Evolutionary conservation across 2,329 filamentous ascomycete genomes (phyloP), one percentile per base, ranked within the genome.

Genomic region (Elsinoe perseae): DNA sequence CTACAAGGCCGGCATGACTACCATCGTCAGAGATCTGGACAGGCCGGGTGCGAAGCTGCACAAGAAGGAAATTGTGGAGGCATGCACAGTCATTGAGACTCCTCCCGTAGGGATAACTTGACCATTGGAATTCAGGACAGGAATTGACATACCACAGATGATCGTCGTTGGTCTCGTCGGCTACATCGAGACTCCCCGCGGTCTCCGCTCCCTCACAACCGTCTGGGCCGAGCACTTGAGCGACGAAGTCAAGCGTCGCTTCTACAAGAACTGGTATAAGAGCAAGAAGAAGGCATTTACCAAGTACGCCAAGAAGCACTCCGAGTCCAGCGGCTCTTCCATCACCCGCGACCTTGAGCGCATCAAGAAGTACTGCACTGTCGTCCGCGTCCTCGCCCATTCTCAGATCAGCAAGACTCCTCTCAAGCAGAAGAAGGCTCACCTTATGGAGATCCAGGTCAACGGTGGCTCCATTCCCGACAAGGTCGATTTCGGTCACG

Each of bases 231-330:
- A 97, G 85, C 93, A 98, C 78, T 79, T 98, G 78, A 89, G 87
- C 79, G 93, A 98, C 78, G 93, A 97, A 81, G 75, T 98, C 78
- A 95, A 95, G 87, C 89, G 93, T 73, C 89, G 93, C 75, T 98
- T 98, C 89, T 98, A 98, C 89, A 97, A 97, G 90, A 98, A 98
- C 87, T 98, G 93, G 93, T 98, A 98, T 88, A 95, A 95, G 87
- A 90, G 85, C 84, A 98, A 98, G 91, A 97, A 96, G 89, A 98
- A 98, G 92, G 93, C 93, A 63, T 98, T 98, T 83, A 98, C 93
- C 84, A 96, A 95, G 84, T 98, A 98, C 81, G 89, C 93, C 82
- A 98, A 97, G 89, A 92, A 95, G 86, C 89, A 97, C 86, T 90
- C 92, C 64, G 92, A 97, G 82, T 86, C 79, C 81, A 87, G 77